Evolutionary conservation across 1,284 basidiomycete genomes (phyloP), one percentile per base, ranked within the genome.

Genomic region (Ustilago loliicola): DNA sequence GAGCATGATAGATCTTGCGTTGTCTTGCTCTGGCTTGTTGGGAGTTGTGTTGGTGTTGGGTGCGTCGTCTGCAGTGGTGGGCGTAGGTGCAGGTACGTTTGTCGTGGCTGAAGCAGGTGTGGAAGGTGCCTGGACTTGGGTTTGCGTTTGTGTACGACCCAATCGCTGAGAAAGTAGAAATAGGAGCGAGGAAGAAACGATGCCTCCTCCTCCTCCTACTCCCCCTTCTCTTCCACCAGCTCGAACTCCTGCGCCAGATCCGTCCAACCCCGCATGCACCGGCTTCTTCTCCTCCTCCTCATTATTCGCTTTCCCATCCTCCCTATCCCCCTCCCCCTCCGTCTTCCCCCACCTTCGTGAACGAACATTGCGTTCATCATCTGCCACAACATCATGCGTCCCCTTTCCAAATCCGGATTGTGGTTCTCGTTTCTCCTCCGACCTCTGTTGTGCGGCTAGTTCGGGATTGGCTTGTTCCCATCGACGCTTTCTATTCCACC

Each of bases 391-490:
- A 5, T 50, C 52, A 7, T 23, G 21, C 21, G n/a, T n/a, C n/a
- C n/a, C n/a, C n/a, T n/a, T n/a, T n/a, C n/a, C n/a, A n/a, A n/a
- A n/a, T n/a, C n/a, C n/a, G n/a, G n/a, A n/a, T n/a, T n/a, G n/a
- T n/a, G n/a, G n/a, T n/a, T 42, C 23, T 45, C 9, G 19, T 38
- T 51, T 30, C 27, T 7, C 59, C 25, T 36, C 42, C 7, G 1
- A 50, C 25, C 25, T 34, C 32, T 45, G 34, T 30, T 34, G 17
- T 17, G 25, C 54, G 0, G 58, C 68, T 8, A 67, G 23, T 23
- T 61, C 63, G 0, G 75, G 70, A 58, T 77, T 66, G 10, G 57
- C 64, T 48, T 66, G 48, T 21, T 74, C 65, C 72, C 72, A 78
- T 27, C 60, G 42, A 1, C 68, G 27, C 56, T 78, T 78, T 5